A percentile compares a stretch with the other conserved stretches of the same genome.
Conservation (phyloP, 2,329 filamentous ascomycete genomes). For the Xenoacremonium recifei region DNA sequence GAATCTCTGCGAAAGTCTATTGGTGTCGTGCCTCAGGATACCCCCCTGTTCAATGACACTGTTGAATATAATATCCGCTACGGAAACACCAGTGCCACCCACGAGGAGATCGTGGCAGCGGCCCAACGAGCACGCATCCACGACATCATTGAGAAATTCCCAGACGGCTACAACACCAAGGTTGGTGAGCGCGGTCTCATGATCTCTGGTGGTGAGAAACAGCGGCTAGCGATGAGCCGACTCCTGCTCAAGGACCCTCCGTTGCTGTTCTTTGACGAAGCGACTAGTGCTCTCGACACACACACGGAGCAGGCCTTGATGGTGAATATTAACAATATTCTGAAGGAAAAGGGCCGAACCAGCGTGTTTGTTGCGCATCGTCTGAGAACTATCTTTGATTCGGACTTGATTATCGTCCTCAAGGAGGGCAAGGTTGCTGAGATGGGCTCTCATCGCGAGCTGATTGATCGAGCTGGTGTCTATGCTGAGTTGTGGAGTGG, state of each 20-base stretch:
- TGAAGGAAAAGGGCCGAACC: constrained; percentile 83
- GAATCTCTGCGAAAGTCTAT: constrained; percentile 83
- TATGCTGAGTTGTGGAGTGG: constrained; percentile 91
- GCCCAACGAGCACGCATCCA: constrained; percentile 83
- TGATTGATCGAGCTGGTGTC: constrained; percentile 75
- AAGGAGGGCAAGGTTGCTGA: constrained; percentile 84
- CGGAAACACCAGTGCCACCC: constrained; percentile 73
- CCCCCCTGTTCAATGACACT: constrained; percentile 93
- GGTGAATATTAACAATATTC: constrained; percentile 87
- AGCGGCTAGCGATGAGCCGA: constrained; percentile 80
- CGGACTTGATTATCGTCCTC: constrained; percentile 88
- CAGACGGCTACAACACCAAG: constrained; percentile 85
- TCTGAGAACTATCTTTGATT: constrained; percentile 89
- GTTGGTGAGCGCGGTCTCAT: constrained; percentile 95
- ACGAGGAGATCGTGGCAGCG: constrained; percentile 71
- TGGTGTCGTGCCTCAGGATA: constrained; percentile 95
- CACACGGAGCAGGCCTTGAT: constrained; percentile 90
- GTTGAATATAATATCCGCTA: constrained; percentile 96
- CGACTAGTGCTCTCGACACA: constrained; percentile 87
- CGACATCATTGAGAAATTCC: constrained; percentile 75
- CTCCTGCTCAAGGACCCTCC: constrained; percentile 87
- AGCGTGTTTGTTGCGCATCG: constrained; percentile 95
- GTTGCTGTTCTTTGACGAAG: constrained; percentile 91
- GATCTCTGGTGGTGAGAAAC: constrained; percentile 95
- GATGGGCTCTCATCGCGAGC: constrained; percentile 79